Evolutionary conservation across 1,284 basidiomycete genomes (phyloP).

Genomic region (Cystobasidium pallidum): DNA sequence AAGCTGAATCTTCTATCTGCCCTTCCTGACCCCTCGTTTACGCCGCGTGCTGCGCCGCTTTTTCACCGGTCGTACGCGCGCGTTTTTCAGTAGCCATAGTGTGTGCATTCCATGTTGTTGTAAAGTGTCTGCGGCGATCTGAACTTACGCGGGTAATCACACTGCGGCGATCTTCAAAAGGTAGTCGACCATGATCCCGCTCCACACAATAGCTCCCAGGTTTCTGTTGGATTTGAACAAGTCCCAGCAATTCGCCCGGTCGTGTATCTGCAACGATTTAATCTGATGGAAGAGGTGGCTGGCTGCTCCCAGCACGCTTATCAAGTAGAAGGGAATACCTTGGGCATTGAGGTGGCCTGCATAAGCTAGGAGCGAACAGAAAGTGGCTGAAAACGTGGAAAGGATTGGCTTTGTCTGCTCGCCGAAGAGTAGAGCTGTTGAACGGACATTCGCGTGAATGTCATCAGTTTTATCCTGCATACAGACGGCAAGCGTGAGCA

Average conservation of each 20-base stretch:
- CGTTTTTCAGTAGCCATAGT: too few species aligned
- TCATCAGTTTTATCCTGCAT: constrained; percentile 90
- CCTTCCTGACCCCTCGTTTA: neutral
- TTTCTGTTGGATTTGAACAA: constrained; percentile 88
- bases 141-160: neutral
- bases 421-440: constrained; percentile 89
- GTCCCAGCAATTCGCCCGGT: constrained; percentile 74
- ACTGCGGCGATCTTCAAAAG: constrained; percentile 44
- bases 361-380: constrained; percentile 73
- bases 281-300: constrained; percentile 81
- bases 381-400: constrained; percentile 70
- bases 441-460: constrained; percentile 82
- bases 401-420: constrained; percentile 76
- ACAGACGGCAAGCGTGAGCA: neutral
- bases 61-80: too few species aligned
- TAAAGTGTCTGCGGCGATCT: neutral
- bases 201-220: constrained; percentile 86
- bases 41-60: too few species aligned
- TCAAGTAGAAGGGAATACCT: constrained; percentile 72
- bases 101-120: neutral
- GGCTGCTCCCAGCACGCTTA: constrained; percentile 73
- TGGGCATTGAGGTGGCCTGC: constrained; percentile 79
- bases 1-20: neutral
- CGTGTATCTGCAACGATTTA: constrained; percentile 61
- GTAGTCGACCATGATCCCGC: constrained; percentile 81